Evolutionary conservation across 148 eudicot species (phyloP), one percentile per base, ranked within the genome.

Genomic region (Silene latifolia): DNA sequence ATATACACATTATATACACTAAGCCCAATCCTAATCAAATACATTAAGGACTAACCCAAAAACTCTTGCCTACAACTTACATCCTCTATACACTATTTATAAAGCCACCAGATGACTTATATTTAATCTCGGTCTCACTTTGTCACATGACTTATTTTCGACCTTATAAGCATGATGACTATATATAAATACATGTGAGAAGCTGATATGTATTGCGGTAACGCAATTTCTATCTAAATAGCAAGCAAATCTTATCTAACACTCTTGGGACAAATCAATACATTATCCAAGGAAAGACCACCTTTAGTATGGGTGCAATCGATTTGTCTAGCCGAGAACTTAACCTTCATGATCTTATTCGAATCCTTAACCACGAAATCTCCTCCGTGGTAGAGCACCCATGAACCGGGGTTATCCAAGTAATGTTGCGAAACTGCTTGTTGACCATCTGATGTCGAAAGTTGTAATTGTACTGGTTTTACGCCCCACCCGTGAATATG

Each of bases 281-380:
- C 97, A 35, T 90, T 89, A 72, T 93, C 97, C 29, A 93, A 77
- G 61, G 93, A 88, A 1, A 93, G 83, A 23, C 95, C 98, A 57
- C 98, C 97, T 85, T 93, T 89, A 0, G 80, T 89, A 60, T 93
- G 95, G 19, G 98, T 91, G 79, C 98, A 93, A 79, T 91, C 98
- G 54, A 91, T 93, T 80, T 93, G 98, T n/a, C 82, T 86, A 59
- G 88, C 77, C 10, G 95, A 89, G 62, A 84, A 93, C 74, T 85
- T 88, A 39, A 93, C 67, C 82, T 85, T 91, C 4, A 84, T 89
- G 51, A 76, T 69, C 32, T 77, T 79, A 44, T 83, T 70, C 0
- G 89, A 65, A 46, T 83, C 82, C 75, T 79, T 78, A 11, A 91
- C 85, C n/a, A 83, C 83, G 65, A 91, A 88, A 78, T 91, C 93